Conservation (phyloP, 352 stramenopile species). For the Phytophthora boehmeriae region DNA sequence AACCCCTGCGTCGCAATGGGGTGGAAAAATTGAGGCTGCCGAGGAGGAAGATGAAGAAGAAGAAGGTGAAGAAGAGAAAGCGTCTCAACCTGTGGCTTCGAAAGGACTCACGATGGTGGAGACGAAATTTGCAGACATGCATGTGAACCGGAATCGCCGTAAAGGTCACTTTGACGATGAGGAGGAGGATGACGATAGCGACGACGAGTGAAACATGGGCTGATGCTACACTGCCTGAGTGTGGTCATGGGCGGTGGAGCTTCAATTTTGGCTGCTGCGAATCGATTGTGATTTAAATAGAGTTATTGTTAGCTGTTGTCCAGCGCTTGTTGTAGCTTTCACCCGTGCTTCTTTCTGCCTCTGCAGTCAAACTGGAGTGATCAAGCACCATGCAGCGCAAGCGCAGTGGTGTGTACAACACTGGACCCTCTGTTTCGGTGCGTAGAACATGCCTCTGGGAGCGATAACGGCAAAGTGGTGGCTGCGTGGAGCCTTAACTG, state of each 20-base stretch:
- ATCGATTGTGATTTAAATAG: conserved; percentile 31
- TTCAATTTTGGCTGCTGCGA: conserved; percentile 28
- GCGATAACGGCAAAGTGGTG: background rate
- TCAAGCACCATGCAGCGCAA: conserved; percentile 32
- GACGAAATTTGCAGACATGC: conserved; percentile 52
- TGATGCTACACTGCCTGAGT: no score
- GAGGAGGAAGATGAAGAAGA: conserved; percentile 20
- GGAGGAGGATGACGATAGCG: conserved; percentile 64
- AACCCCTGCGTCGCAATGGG: conserved; percentile 12
- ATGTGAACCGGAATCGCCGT: conserved; percentile 81
- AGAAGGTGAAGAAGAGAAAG: conserved; percentile 17
- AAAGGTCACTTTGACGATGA: conserved; percentile 79
- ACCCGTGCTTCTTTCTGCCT: background rate
- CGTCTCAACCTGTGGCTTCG: conserved; percentile 7
- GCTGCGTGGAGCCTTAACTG: background rate
- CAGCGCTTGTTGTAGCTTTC: background rate
- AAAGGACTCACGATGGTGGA: conserved; percentile 69
- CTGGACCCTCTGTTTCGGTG: conserved; percentile 22
- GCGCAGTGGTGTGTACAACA: conserved; percentile 22
- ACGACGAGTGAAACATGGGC: conserved; percentile 38
- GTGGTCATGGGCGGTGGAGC: no score
- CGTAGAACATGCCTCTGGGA: conserved; percentile 1
- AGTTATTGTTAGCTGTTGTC: conserved; percentile 36
- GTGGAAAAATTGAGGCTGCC: conserved; percentile 5
- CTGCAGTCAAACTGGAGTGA: conserved; percentile 2